Conservation (phyloP, 2,329 filamentous ascomycete genomes). For the Hypoxylon sp. region DNA sequence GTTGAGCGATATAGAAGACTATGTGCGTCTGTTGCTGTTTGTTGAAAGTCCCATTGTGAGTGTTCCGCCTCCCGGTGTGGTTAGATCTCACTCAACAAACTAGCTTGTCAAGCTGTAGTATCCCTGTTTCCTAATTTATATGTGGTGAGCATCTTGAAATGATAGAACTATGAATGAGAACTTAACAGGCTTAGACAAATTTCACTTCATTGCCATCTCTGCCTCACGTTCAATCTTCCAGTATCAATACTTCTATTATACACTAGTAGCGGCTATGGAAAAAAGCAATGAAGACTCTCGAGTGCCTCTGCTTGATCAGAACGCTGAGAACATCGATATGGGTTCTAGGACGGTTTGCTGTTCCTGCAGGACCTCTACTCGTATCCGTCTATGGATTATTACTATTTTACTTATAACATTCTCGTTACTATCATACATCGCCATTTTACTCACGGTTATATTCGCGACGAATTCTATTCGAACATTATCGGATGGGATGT, state of each 20-base stretch:
- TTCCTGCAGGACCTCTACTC: neutral
- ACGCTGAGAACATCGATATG: neutral
- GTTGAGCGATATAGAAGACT: neutral
- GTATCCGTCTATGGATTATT: constrained; percentile 14
- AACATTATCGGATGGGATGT: neutral
- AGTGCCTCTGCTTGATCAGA: constrained; percentile 20
- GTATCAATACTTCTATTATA: neutral
- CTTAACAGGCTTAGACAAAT: too few species aligned
- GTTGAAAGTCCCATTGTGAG: neutral
- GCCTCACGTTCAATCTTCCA: neutral
- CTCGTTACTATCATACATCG: constrained; percentile 27
- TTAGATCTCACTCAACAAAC: neutral
- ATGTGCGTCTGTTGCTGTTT: neutral
- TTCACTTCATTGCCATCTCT: too few species aligned
- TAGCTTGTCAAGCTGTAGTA: neutral
- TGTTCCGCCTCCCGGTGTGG: neutral
- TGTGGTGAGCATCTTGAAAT: neutral
- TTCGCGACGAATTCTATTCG: neutral
- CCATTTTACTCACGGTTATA: constrained; percentile 24
- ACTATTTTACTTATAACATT: constrained; percentile 17
- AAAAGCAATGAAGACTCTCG: constrained; percentile 20
- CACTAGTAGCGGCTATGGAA: constrained; percentile 7
- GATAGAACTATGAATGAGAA: neutral
- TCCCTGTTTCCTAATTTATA: neutral
- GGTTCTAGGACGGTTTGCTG: neutral